phyloP scores from a whole-genome alignment of 345 rosid species.

The Murraya paniculata region DNA sequence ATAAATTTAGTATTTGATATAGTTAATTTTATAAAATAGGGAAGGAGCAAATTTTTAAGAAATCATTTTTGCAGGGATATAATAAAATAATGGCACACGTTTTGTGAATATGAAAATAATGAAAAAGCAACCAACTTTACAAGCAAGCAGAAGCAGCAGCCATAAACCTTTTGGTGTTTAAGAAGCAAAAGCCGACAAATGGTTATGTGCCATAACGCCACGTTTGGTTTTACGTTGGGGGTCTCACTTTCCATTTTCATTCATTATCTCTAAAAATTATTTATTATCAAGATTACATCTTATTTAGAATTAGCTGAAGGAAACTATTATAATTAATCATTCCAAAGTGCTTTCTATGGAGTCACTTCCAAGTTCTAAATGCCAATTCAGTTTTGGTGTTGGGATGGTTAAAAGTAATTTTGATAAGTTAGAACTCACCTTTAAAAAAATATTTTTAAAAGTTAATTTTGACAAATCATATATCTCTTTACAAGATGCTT shows the following conservation, averaged over 20 bases:
- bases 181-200: not conserved
- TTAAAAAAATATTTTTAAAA: too few relatives aligned
- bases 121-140: not conserved
- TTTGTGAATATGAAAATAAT: too few relatives aligned
- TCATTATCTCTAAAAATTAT: too few relatives aligned
- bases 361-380: not conserved
- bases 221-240: not conserved
- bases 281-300: not conserved
- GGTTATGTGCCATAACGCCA: not conserved
- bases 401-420: not conserved
- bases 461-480: not conserved
- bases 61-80: not conserved
- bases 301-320: not conserved
- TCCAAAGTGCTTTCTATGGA: not conserved
- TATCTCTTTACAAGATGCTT: too few relatives aligned
- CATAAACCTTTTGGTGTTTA: not conserved
- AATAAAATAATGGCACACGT: not conserved
- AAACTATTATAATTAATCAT: too few relatives aligned
- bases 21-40: too few relatives aligned
- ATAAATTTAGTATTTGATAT: too few relatives aligned
- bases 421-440: not conserved
- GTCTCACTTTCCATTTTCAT: not conserved
- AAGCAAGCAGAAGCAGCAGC: slow-evolving; percentile 2
- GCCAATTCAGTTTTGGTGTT: not conserved
- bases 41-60: not conserved